These are phyloP conservation scores for Sphaerobolus stellatus DNA, from an alignment of 1,284 basidiomycete genomes.

Conservation along the genomic window DNA sequence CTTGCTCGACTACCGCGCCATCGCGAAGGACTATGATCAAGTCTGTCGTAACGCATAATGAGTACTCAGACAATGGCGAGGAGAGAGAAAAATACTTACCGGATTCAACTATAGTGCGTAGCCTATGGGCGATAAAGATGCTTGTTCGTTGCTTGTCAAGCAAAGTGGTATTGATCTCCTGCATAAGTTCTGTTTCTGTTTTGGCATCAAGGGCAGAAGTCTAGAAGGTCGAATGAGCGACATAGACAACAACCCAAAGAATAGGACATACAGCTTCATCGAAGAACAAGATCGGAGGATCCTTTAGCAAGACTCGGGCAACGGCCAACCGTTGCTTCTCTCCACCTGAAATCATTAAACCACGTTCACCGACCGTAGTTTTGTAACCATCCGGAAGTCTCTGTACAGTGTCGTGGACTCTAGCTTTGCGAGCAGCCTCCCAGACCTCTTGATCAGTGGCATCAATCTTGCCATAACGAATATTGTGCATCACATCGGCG, in stretches of 20 bases:
- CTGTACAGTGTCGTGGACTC: constrained; percentile 81
- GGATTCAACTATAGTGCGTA: constrained; percentile 80
- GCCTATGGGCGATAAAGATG: constrained; percentile 89
- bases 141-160: constrained; percentile 81
- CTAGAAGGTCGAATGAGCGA: constrained; percentile 36
- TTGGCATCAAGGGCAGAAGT: constrained; percentile 94
- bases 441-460: constrained; percentile 89
- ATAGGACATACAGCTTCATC: constrained; percentile 83
- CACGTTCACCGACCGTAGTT: constrained; percentile 94
- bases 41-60: too few species aligned
- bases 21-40: constrained; percentile 88
- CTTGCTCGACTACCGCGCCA: constrained; percentile 84
- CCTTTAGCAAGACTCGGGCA: constrained; percentile 88
- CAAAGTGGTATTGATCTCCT: constrained; percentile 84
- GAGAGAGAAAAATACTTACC: constrained; percentile 49
- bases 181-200: constrained; percentile 94
- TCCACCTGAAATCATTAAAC: constrained; percentile 96
- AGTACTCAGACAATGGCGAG: too few species aligned
- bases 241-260: constrained; percentile 3
- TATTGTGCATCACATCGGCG: constrained; percentile 91
- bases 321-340: constrained; percentile 97
- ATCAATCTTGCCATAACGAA: constrained; percentile 88
- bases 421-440: constrained; percentile 81
- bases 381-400: constrained; percentile 82
- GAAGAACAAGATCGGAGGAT: constrained; percentile 94